Evolutionary conservation across 2,329 filamentous ascomycete genomes (phyloP), one percentile per base, ranked within the genome.

Genomic region (Ceratocystis albifundus): DNA sequence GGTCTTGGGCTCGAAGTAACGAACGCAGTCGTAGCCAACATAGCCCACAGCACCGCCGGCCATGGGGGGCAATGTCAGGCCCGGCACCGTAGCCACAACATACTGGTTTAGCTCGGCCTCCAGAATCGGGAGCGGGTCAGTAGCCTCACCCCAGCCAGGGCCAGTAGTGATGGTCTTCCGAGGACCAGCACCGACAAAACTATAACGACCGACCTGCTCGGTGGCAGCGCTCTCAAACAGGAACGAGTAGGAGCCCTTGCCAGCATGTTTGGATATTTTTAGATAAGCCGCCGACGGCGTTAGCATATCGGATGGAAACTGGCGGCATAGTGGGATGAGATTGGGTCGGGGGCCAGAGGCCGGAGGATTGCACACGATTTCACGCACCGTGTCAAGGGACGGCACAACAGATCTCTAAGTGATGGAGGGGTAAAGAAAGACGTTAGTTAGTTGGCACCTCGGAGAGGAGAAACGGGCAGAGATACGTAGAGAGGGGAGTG

Each of bases 1-100:
- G n/a, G 94, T 97, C 81, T 92, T 95, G 69, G 94, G 94, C 80
- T 99, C 94, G 71, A 99, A 99, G 77, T 97, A 97, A 73, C 88
- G 87, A 72, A 99, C 90, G 75, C 94, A 99, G 75, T 99, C 94
- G 74, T 99, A 99, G 65, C 92, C 92, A 4, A 97, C 90, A 75
- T 97, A 99, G 68, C 94, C 94, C 72, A 99, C 90, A 12, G 92
- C 94, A 62, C 94, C 94, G 50, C 92, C 94, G 0, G 89, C 90
- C 77, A 99, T 79, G 30, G 90, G 89, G 64, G 94, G 94, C 46
- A 99, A 81, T 71, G 83, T 84, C 72, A 97, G 78, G 0, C 87
- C 89, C 0, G 94, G 92, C 2, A 99, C 84, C 50, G 89, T 84
- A 44, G 91, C 88, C 69, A 96, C 89, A 30, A 89, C 84, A 75